A percentile compares a stretch with the other conserved stretches of the same genome.
phyloP scores from a whole-genome alignment of 2,329 filamentous ascomycete species.

The Aspergillus sergii region DNA sequence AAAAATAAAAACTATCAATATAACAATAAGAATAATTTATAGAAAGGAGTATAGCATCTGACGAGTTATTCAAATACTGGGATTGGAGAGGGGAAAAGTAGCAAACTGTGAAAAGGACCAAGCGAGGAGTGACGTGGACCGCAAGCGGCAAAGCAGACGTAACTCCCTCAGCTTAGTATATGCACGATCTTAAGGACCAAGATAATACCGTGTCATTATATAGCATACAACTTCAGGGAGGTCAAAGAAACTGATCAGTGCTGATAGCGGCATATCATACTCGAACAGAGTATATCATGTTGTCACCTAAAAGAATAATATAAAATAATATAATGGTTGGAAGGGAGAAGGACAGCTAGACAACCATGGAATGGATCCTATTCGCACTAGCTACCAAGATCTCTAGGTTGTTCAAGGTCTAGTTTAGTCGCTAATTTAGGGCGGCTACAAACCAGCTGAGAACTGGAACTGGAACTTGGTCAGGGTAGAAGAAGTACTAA shows the following conservation, averaged over 20 bases:
- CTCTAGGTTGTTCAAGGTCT: neutral
- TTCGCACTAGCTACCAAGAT: neutral
- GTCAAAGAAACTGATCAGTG: neutral
- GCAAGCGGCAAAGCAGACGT: neutral
- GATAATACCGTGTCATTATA: no score
- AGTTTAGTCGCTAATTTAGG: neutral
- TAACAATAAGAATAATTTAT: neutral
- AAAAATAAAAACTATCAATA: neutral
- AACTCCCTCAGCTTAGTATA: no score
- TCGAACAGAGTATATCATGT: neutral
- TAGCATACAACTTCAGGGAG: neutral
- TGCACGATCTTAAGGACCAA: no score
- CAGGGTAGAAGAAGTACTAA: neutral
- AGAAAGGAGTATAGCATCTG: neutral
- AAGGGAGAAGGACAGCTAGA: neutral
- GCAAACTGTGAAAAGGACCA: neutral
- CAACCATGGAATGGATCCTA: neutral
- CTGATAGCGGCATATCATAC: neutral
- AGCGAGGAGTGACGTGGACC: conserved; percentile 5
- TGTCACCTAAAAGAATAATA: neutral
- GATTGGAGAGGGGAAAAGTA: neutral
- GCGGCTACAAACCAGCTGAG: neutral
- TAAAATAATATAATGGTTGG: neutral
- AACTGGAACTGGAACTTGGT: neutral
- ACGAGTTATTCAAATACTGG: neutral